These are phyloP conservation scores for Oryza brachyantha DNA, from an alignment of 176 grass and related monocot species.

Conservation along the genomic window DNA sequence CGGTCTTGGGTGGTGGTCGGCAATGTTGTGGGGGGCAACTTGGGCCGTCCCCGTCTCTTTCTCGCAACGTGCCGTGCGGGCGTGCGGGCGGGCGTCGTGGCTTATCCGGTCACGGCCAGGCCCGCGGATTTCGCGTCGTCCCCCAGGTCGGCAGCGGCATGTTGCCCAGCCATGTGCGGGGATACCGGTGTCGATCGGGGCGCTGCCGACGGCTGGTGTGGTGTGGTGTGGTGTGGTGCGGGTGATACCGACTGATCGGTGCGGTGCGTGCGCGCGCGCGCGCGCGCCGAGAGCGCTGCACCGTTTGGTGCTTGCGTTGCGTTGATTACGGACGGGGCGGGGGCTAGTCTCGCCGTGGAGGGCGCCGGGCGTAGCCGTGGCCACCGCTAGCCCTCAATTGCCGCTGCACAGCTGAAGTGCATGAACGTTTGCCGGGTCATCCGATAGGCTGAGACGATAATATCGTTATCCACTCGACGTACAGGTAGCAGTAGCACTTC, in stretches of 20 bases:
- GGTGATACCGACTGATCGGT: too few relatives aligned
- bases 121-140: not conserved
- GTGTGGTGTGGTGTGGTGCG: not conserved
- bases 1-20: not conserved
- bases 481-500: too few relatives aligned
- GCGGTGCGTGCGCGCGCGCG: not conserved
- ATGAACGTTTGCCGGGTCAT: not conserved
- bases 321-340: too few relatives aligned
- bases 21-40: not conserved
- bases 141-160: conserved; percentile 18
- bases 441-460: too few relatives aligned
- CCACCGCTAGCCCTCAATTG: not conserved
- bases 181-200: too few relatives aligned
- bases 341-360: not conserved
- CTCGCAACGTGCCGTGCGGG: not conserved
- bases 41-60: not conserved
- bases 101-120: conserved; percentile 14
- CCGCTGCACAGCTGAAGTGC: not conserved
- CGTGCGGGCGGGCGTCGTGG: not conserved
- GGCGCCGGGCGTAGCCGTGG: not conserved
- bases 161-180: not conserved
- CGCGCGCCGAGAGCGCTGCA: not conserved
- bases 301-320: not conserved
- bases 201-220: not conserved
- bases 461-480: not conserved